Percentiles rank a stretch among this genome's conserved stretches.
Conservation (phyloP, 2,329 filamentous ascomycete genomes). For the Aureobasidium lini region DNA sequence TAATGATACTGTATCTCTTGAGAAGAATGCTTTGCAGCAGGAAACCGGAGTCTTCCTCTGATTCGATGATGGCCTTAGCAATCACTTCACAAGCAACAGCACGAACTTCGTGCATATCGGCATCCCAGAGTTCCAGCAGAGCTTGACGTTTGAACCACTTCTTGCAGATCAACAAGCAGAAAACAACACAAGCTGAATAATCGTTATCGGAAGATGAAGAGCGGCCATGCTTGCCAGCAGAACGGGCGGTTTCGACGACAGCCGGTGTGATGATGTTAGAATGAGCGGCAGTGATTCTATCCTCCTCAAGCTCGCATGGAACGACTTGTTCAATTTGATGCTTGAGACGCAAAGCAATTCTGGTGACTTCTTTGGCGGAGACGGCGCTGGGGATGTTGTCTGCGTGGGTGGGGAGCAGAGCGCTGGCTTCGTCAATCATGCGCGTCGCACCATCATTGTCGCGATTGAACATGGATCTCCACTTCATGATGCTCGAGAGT, state of each 20-base stretch:
- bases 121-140: constrained; percentile 79
- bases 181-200: constrained; percentile 73
- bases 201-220: constrained; percentile 36
- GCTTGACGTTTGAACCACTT: constrained; percentile 77
- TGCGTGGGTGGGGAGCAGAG: constrained; percentile 56
- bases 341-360: constrained; percentile 79
- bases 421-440: constrained; percentile 6
- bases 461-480: constrained; percentile 8
- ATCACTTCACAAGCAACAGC: constrained; percentile 84
- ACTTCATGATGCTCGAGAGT: background rate
- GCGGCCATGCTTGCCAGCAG: constrained; percentile 53
- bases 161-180: constrained; percentile 66
- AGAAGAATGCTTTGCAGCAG: constrained; percentile 76
- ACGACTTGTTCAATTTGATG: constrained; percentile 85
- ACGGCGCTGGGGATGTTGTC: constrained; percentile 58
- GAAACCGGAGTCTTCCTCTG: constrained; percentile 69
- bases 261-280: constrained; percentile 74
- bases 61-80: constrained; percentile 80
- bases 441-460: constrained; percentile 1
- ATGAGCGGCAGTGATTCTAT: constrained; percentile 68
- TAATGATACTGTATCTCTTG: constrained; percentile 76
- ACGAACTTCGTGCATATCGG: constrained; percentile 70
- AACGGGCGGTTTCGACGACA: constrained; percentile 72
- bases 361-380: constrained; percentile 73
- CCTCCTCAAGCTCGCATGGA: constrained; percentile 79